Conservation (phyloP, 1,284 basidiomycete genomes). For the Papiliotrema flavescens region DNA sequence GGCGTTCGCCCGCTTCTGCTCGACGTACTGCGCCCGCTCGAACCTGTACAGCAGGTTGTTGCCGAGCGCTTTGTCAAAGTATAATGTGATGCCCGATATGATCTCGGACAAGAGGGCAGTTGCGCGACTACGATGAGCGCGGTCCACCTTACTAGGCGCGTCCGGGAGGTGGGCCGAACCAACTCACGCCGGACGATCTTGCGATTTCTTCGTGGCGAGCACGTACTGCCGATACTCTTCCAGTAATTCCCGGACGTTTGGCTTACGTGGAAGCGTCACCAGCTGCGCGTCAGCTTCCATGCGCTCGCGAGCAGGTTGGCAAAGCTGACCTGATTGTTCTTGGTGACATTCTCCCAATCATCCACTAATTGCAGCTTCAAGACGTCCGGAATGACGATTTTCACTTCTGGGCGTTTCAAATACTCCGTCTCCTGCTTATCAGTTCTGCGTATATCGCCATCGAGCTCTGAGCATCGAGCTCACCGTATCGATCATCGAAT, state of each 20-base stretch:
- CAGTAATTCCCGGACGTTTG: constrained; percentile 74
- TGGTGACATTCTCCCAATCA: constrained; percentile 97
- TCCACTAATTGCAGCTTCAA: constrained; percentile 90
- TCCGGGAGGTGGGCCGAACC: neutral
- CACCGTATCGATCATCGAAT: constrained; percentile 42
- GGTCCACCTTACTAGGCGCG: neutral
- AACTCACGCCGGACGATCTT: constrained; percentile 52
- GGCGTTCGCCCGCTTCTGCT: constrained; percentile 66
- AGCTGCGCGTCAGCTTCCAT: constrained; percentile 54
- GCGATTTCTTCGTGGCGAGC: constrained; percentile 48
- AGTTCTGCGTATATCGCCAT: neutral
- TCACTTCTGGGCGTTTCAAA: constrained; percentile 79
- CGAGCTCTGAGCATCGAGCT: constrained; percentile 8
- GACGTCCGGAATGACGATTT: constrained; percentile 80
- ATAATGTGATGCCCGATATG: constrained; percentile 80
- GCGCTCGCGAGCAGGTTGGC: neutral
- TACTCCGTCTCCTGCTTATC: constrained; percentile 52
- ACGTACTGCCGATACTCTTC: constrained; percentile 72
- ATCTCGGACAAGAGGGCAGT: constrained; percentile 67
- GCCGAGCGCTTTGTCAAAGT: constrained; percentile 89
- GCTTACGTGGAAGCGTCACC: constrained; percentile 76
- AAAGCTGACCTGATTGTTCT: constrained; percentile 72
- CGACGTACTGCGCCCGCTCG: constrained; percentile 87
- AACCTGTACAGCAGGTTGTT: constrained; percentile 90
- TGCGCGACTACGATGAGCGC: constrained; percentile 53